Evolutionary conservation across 257 asterid species (phyloP), one percentile per base, ranked within the genome.

Genomic region (Prunella vulgaris): DNA sequence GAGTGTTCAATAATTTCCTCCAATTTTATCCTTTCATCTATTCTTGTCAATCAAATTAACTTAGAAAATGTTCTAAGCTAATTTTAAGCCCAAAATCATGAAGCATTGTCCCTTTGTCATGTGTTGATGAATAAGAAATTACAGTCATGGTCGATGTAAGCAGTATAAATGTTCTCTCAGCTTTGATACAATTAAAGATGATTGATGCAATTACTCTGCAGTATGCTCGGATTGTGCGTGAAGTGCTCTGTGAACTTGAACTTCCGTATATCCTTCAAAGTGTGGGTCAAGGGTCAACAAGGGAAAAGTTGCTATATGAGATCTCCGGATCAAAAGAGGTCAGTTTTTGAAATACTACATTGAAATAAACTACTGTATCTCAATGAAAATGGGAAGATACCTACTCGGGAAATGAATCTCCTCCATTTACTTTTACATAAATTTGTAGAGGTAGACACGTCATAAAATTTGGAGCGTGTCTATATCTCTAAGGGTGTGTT

Each of bases 141-240:
- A 42, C 53, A 46, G n/a, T 15, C 53, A 46, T 46, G 10, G 10
- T 40, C 12, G 48, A 40, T 40, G 48, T 40, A 40, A 40, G 48
- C n/a, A 40, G 48, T 40, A 12, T 40, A 40, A 10, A 40, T 40
- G n/a, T 40, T 40, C 12, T 40, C 48, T 40, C 48, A 10, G 12
- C 48, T 10, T 40, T 10, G 15, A 40, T 40, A 40, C 48, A 35
- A 35, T 35, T 35, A 12, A 40, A 40, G n/a, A 40, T 52, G 28
- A 30, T 10, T 24, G 61, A 53, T 21, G 28, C 28, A 53, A 53
- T 56, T 10, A 12, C 13, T 28, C 56, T 69, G 69, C 85, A 89
- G 95, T 49, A 80, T 77, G 93, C 96, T 51, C 84, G 95, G 64
- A 83, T 90, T 74, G 95, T 90, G 18, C 88, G 95, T 60, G 97